These are phyloP conservation scores for Aureobasidium vineae DNA, from an alignment of 2,329 filamentous ascomycete genomes.

Conservation along the genomic window DNA sequence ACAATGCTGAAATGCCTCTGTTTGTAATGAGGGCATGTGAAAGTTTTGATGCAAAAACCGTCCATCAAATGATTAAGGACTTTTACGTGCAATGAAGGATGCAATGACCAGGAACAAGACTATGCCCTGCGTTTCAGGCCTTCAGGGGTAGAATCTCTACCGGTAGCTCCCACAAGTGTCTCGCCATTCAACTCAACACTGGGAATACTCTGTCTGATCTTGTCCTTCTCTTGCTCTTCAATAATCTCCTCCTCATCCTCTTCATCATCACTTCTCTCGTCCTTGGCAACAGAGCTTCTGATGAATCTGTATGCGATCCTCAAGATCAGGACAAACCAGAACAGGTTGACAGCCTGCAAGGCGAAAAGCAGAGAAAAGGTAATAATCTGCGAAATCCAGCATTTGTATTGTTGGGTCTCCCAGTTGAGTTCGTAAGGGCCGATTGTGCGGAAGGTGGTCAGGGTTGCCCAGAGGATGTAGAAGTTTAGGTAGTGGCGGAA, in stretches of 20 bases:
- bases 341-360: constrained; percentile 73
- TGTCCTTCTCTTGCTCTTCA: constrained; percentile 15
- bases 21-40: too few relatives aligned
- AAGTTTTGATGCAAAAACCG: too few relatives aligned
- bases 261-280: constrained; percentile 72
- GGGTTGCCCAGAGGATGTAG: constrained; percentile 69
- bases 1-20: too few relatives aligned
- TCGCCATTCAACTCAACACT: constrained; percentile 14
- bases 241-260: constrained; percentile 52
- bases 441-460: constrained; percentile 71
- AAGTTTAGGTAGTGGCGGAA: constrained; percentile 83
- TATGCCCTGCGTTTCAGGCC: constrained; percentile 4
- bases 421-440: constrained; percentile 75
- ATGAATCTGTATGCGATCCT: constrained; percentile 72
- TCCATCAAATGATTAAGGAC: too few relatives aligned
- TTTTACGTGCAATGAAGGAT: too few relatives aligned
- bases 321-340: constrained; percentile 77
- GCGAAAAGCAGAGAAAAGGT: constrained; percentile 62
- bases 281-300: constrained; percentile 59
- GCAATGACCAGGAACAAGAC: neutral
- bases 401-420: constrained; percentile 75
- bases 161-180: neutral
- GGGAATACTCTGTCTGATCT: neutral
- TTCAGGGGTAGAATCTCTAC: neutral
- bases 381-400: constrained; percentile 66